Evolutionary conservation across 805 yeast genomes (phyloP), one percentile per base, ranked within the genome.

Genomic region (Saccharomyces kudriavzevii): DNA sequence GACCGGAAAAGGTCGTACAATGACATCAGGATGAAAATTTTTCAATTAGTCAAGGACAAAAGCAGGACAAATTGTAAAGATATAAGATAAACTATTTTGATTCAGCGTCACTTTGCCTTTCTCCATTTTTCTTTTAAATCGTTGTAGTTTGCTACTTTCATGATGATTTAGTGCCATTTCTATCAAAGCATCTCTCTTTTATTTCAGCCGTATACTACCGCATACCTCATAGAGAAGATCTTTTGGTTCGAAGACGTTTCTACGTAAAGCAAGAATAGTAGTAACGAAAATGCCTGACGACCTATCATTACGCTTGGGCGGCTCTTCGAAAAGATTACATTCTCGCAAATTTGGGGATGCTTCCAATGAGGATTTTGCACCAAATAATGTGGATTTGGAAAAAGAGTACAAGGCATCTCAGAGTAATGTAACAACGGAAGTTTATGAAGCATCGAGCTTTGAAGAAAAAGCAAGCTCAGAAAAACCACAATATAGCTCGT

Each of bases 401-500:
- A 25, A 26, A 25, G 43, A 35, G 24, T 35, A 17, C 17, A 35
- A 35, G 22, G 1, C 47, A 52, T 26, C 43, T 52, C 48, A 52
- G 20, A 24, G 52, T 49, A 28, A 22, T 17, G 43, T 50, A 22
- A 48, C 45, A 11, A 49, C 30, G 13, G 56, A 49, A 11, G 50
- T 51, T 17, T 24, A 53, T 10, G 49, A 48, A 43, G 58, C 53
- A 25, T 51, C 52, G 22, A 54, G 52, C 29, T 11, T 50, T 5
- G 58, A 54, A 48, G 40, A 49, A 45, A 31, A 51, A n/a, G 46
- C 52, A 3, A 35, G 24, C 22, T 35, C 43, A 17, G 22, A 35
- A 35, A 35, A 35, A 35, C 43, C 24, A 17, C 22, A 35, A 35
- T 35, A 35, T 24, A 35, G 43, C 9, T 35, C 43, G 4, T 35